Base-by-base conservation (phyloP, 1,284 basidiomycete genomes). In the Trametes polyzona region DNA sequence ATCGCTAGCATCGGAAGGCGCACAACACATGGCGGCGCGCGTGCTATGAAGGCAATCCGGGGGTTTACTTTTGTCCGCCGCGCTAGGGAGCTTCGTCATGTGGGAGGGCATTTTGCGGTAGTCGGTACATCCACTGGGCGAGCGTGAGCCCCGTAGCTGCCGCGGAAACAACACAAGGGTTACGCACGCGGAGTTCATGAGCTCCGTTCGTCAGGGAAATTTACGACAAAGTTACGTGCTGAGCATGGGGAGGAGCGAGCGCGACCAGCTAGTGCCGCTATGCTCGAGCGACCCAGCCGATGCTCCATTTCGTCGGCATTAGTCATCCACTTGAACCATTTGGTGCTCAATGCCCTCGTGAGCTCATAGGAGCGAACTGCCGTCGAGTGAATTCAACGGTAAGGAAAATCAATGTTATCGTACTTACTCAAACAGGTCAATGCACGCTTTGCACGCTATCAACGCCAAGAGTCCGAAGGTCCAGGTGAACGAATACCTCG, bases 41-140 rank as follows among this genome's bases (percentile, higher is more conserved):
- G 43, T 27, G 16, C 17, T 10, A 14, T 14, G 3, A 6, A 19
- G 29, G 16, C 43, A 6, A 14, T 21, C 2, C 29, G 12, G 11
- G 53, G 52, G 21, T n/a, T 19, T 42, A 44, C 14, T 24, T 29
- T 36, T 17, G 19, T 35, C 37, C 39, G 44, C 3, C 19, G 44
- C 30, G 37, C 46, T 43, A 55, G 48, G 47, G 51, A 37, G 27
- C 32, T 3, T 19, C 30, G 35, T 56, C 54, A 56, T 51, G 48
- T 33, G 54, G 54, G 17, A 23, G 11, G 24, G 27, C 11, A 16
- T 10, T 17, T 42, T 40, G 37, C 27, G 17, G 19, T 36, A 6
- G 36, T 39, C 19, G 9, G 8, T 39, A 14, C 33, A 6, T 7
- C 33, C 16, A n/a, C 35, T 17, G 16, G 11, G 35, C n/a, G n/a